Base-by-base conservation (phyloP, 495 filamentous ascomycete species). In the Podospora fimiseda region DNA sequence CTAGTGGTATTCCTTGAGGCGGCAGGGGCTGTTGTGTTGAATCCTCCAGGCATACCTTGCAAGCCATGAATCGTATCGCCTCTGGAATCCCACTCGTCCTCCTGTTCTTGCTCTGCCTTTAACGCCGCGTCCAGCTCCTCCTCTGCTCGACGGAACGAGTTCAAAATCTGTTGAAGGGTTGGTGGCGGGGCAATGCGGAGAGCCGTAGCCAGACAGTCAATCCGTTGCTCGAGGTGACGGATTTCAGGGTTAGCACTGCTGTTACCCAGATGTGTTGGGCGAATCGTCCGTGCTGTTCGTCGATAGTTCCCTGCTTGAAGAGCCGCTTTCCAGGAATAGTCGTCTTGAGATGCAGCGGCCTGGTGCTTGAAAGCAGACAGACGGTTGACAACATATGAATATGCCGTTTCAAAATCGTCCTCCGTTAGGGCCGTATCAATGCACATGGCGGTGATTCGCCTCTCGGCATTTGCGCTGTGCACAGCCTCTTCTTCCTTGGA, bases 331-430 rank as follows among this genome's bases (percentile, higher is more conserved):
- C 94, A 98, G 40, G 89, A 86, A 59, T 87, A 86, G 50, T 93
- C 86, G 65, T 96, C 90, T 52, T 75, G 68, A n/a, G 52, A 38
- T 15, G 24, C 43, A 38, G 52, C 37, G 27, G 43, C 3, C 49
- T 19, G 13, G 55, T 3, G 47, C 30, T 53, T 65, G 58, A 20
- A 48, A 27, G 56, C 37, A 22, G 67, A 58, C 13, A 87, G 65
- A 9, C 80, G 75, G 58, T 80, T 95, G 53, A 94, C 80, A 30
- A 95, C 86, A 70, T 93, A 96, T 11, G 90, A 95, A 70, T 97
- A 97, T 19, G 94, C 94, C 1, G 94, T 97, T 57, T 95, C 92
- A 58, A 97, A 97, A 62, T 98, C 93, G 60, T 93, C 82, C 64
- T 91, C 88, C 4, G 75, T 71, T 1, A 97, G 79, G 23, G 92